phyloP scores from a whole-genome alignment of 495 filamentous ascomycete species.

The Annulohypoxylon stygium region DNA sequence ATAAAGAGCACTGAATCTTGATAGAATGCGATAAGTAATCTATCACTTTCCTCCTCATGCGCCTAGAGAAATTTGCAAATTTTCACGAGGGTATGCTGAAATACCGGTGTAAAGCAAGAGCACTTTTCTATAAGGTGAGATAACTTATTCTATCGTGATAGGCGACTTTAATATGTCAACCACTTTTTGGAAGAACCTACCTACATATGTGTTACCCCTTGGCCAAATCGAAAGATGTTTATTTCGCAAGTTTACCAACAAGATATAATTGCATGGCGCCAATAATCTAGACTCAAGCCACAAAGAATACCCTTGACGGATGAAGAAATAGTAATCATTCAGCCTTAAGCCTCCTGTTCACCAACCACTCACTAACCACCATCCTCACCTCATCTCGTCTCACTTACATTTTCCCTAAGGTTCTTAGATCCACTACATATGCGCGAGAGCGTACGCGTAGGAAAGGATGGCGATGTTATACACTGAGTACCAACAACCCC shows the following conservation, averaged over 20 bases:
- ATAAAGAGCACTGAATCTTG: not conserved
- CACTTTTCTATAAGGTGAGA: not conserved
- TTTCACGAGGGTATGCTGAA: not conserved
- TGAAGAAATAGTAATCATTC: not conserved
- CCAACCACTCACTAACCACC: no score
- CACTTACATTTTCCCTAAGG: not conserved
- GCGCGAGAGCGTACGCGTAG: not conserved
- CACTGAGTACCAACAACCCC: no score
- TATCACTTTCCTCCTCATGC: not conserved
- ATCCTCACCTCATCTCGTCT: not conserved
- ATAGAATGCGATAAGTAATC: conserved; percentile 1
- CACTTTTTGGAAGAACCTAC: not conserved
- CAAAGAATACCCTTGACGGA: not conserved
- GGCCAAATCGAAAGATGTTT: not conserved
- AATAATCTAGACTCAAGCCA: not conserved
- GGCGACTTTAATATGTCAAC: not conserved
- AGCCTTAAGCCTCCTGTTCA: not conserved
- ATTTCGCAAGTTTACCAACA: not conserved
- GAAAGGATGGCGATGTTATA: not conserved
- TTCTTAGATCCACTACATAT: not conserved
- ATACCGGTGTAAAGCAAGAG: not conserved
- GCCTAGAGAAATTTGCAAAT: not conserved
- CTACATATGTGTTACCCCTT: not conserved
- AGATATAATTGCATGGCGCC: not conserved
- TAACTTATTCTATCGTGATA: not conserved